phyloP scores from a whole-genome alignment of 2,329 filamentous ascomycete genomes.

The Beauveria varroae region DNA sequence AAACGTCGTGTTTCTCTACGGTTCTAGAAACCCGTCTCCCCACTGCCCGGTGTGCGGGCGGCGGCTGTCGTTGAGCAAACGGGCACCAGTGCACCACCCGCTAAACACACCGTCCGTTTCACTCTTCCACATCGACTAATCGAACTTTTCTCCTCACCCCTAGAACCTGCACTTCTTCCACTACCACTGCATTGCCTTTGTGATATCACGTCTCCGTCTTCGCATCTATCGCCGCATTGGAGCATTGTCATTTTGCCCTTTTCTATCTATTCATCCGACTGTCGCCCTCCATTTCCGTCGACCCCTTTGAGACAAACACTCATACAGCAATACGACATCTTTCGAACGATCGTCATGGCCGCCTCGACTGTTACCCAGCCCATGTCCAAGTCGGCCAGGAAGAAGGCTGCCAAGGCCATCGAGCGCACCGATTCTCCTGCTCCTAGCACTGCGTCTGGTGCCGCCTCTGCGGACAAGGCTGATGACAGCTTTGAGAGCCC shows the following conservation, averaged over 20 bases:
- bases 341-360: slow-evolving; percentile 41
- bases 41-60: neutral
- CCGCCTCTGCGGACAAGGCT: slow-evolving; percentile 44
- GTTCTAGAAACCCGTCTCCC: slow-evolving; percentile 16
- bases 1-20: slow-evolving; percentile 19
- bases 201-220: slow-evolving; percentile 9
- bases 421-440: slow-evolving; percentile 49
- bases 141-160: slow-evolving; percentile 3
- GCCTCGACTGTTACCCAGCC: slow-evolving; percentile 47
- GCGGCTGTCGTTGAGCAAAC: slow-evolving; percentile 8
- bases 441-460: slow-evolving; percentile 37
- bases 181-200: slow-evolving; percentile 12
- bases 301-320: slow-evolving; percentile 4
- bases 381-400: slow-evolving; percentile 62
- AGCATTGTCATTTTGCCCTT: neutral
- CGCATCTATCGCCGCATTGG: neutral
- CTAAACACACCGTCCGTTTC: neutral
- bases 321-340: neutral
- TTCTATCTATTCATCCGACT: neutral
- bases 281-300: neutral
- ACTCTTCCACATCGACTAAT: slow-evolving; percentile 7
- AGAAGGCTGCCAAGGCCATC: slow-evolving; percentile 49
- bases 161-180: neutral
- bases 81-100: slow-evolving; percentile 2
- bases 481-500: slow-evolving; percentile 62